phyloP scores from a whole-genome alignment of 306 rosid genomes.

The Hippophae gyantsensis region DNA sequence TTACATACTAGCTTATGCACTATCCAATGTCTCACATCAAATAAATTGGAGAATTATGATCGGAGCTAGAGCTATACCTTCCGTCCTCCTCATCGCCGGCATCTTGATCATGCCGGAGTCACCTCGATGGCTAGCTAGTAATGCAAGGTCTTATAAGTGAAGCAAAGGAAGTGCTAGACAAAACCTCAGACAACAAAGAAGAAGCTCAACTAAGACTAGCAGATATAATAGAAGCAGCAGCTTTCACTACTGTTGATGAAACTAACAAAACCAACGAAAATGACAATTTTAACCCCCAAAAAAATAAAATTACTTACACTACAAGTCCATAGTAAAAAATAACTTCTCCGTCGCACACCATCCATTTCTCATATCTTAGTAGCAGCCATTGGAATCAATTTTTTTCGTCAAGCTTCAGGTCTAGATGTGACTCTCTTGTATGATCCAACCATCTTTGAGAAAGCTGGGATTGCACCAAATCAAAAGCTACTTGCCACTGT shows the following conservation, averaged over 20 bases:
- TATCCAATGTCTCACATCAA: slow-evolving; percentile 27
- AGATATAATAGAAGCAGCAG: slow-evolving; percentile 52
- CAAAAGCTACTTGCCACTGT: slow-evolving; percentile 35
- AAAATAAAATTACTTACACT: neutral
- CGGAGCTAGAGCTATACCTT: slow-evolving; percentile 42
- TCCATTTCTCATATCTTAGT: slow-evolving; percentile 36
- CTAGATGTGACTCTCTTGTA: slow-evolving; percentile 45
- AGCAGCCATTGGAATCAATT: slow-evolving; percentile 33
- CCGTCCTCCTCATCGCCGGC: slow-evolving; percentile 25
- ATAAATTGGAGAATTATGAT: slow-evolving; percentile 55
- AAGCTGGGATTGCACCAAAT: slow-evolving; percentile 27
- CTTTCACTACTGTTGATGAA: slow-evolving; percentile 27
- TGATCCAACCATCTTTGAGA: slow-evolving; percentile 33
- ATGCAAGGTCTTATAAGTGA: slow-evolving; percentile 63
- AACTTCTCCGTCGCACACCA: slow-evolving; percentile 37
- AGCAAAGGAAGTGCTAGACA: slow-evolving; percentile 34
- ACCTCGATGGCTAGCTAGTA: slow-evolving; percentile 66
- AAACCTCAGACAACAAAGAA: slow-evolving; percentile 42
- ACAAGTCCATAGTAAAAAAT: slow-evolving; percentile 36
- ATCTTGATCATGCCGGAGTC: slow-evolving; percentile 66
- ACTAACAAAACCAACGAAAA: slow-evolving; percentile 28
- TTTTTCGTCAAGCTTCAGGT: slow-evolving; percentile 42
- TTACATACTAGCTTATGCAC: slow-evolving; percentile 40
- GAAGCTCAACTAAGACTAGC: slow-evolving; percentile 42
- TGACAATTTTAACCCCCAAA: slow-evolving; percentile 20